Evolutionary conservation across 2,329 filamentous ascomycete species (phyloP).

Genomic region (Peltaster fructicola): DNA sequence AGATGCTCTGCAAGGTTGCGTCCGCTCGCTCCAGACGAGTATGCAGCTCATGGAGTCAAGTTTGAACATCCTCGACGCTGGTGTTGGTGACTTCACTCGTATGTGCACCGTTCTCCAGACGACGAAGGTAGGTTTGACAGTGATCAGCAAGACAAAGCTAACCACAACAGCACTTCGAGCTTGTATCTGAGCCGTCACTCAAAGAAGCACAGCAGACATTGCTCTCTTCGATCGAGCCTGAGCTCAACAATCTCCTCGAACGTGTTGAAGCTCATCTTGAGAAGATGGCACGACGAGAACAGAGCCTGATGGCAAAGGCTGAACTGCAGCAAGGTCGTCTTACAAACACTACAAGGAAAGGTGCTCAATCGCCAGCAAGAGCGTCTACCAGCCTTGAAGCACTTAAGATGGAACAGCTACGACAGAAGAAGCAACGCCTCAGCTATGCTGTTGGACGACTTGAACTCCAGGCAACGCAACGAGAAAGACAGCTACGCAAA

Average conservation of each 20-base stretch:
- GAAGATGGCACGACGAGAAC: conserved; percentile 64
- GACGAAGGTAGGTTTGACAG: conserved; percentile 32
- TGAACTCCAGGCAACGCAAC: conserved; percentile 69
- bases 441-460: conserved; percentile 75
- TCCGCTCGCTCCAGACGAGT: conserved; percentile 41
- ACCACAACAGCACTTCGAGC: conserved; percentile 60
- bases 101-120: conserved; percentile 45
- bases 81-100: conserved; percentile 46
- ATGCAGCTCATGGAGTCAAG: conserved; percentile 45
- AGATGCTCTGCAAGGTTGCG: conserved; percentile 38
- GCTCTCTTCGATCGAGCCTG: conserved; percentile 77
- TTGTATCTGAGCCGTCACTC: conserved; percentile 71
- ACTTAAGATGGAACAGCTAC: conserved; percentile 46
- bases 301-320: conserved; percentile 63
- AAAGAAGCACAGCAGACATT: conserved; percentile 68
- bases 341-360: conserved; percentile 14
- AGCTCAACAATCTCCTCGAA: conserved; percentile 59
- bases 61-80: conserved; percentile 43
- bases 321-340: conserved; percentile 67
- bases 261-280: conserved; percentile 73
- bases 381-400: conserved; percentile 27
- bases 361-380: conserved; percentile 1
- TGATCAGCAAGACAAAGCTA: conserved; percentile 1
- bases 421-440: conserved; percentile 68
- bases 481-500: conserved; percentile 53